These are phyloP conservation scores for Emydomyces testavorans DNA, from an alignment of 2,329 filamentous ascomycete species.

Conservation along the genomic window DNA sequence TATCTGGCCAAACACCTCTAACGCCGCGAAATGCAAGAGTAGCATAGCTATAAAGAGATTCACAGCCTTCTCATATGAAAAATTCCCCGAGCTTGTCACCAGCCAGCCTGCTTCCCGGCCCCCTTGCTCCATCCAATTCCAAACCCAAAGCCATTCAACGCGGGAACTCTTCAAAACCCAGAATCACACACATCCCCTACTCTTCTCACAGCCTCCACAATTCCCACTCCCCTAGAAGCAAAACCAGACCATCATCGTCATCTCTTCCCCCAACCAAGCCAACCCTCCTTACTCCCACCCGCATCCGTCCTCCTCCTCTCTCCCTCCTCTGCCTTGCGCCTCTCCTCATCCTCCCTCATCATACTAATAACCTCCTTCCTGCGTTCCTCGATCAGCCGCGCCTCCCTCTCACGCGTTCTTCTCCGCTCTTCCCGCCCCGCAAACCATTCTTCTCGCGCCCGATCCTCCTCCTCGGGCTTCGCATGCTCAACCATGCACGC, in stretches of 20 bases:
- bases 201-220: neutral
- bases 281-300: neutral
- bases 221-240: neutral
- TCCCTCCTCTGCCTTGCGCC: slow-evolving; percentile 13
- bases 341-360: slow-evolving; percentile 31
- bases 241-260: too few species aligned
- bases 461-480: slow-evolving; percentile 73
- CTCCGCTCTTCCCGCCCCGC: slow-evolving; percentile 59
- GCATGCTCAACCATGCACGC: slow-evolving; percentile 81
- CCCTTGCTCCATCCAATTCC: neutral
- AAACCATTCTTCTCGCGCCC: slow-evolving; percentile 90
- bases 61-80: neutral
- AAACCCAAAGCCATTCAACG: neutral
- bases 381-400: slow-evolving; percentile 31
- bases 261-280: slow-evolving; percentile 6
- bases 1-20: slow-evolving; percentile 5
- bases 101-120: neutral
- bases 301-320: slow-evolving; percentile 9
- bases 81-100: neutral
- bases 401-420: slow-evolving; percentile 53
- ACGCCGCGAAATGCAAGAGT: slow-evolving; percentile 8
- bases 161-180: neutral
- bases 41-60: neutral
- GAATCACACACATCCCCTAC: neutral
- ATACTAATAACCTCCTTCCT: slow-evolving; percentile 33